Conservation (phyloP, 2,329 filamentous ascomycete species). For the Clonostachys rhizophaga region DNA sequence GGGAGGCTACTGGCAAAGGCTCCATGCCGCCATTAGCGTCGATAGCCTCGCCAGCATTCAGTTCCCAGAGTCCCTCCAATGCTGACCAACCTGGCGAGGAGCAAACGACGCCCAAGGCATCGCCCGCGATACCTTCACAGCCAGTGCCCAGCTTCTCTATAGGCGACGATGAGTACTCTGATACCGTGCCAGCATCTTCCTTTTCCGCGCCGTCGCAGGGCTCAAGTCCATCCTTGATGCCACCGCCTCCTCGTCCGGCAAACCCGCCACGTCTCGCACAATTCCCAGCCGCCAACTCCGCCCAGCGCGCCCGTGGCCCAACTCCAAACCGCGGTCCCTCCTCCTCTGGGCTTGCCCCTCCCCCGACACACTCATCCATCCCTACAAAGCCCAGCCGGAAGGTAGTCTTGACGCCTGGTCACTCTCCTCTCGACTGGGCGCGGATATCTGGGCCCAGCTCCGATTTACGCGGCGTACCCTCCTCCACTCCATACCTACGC, state of each 20-base stretch:
- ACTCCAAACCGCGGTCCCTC: conserved; percentile 31
- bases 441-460: conserved; percentile 60
- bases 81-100: conserved; percentile 11
- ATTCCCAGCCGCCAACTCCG: conserved; percentile 48
- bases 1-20: no score
- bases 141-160: conserved; percentile 42
- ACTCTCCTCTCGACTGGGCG: conserved; percentile 96
- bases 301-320: conserved; percentile 40
- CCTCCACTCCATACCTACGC: conserved; percentile 53
- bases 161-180: conserved; percentile 14
- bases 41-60: no score
- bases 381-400: conserved; percentile 59
- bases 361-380: conserved; percentile 46
- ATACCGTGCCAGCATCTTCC: conserved; percentile 13
- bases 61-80: no score
- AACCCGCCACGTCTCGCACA: conserved; percentile 21
- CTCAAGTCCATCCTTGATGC: conserved; percentile 17
- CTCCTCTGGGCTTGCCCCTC: conserved; percentile 42
- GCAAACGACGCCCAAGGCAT: conserved; percentile 49
- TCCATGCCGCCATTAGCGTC: no score
- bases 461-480: conserved; percentile 61
- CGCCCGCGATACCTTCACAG: conserved; percentile 14
- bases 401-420: conserved; percentile 81
- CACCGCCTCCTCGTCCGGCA: conserved; percentile 18
- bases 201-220: conserved; percentile 7